These are phyloP conservation scores for Dissophora globulifera DNA, from an alignment of 192 early-diverging fungal genomes.

Conservation along the genomic window DNA sequence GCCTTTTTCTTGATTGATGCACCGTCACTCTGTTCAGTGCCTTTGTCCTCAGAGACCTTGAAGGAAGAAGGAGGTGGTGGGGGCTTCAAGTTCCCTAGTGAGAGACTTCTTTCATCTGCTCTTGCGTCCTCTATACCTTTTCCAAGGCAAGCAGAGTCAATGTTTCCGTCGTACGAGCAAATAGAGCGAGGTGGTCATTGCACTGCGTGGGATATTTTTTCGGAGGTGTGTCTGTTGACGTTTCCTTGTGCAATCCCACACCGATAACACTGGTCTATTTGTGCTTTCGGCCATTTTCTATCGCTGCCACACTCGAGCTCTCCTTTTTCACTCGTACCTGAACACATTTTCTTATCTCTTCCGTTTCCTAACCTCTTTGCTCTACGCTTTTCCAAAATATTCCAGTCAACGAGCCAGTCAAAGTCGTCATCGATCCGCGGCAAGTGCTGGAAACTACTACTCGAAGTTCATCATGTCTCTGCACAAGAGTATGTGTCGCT, in stretches of 20 bases:
- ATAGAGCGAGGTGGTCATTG: conserved; percentile 4
- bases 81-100: neutral
- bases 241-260: too few relatives aligned
- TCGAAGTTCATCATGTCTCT: conserved; percentile 77
- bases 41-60: neutral
- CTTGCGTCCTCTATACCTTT: neutral
- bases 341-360: too few relatives aligned
- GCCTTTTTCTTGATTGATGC: neutral
- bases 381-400: too few relatives aligned
- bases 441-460: conserved; percentile 78
- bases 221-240: too few relatives aligned
- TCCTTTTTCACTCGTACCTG: too few relatives aligned
- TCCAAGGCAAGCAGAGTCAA: neutral
- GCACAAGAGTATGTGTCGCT: conserved; percentile 78
- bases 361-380: too few relatives aligned
- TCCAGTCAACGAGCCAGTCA: neutral
- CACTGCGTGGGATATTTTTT: conserved; percentile 29
- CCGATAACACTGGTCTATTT: too few relatives aligned
- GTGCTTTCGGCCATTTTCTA: too few relatives aligned
- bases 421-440: conserved; percentile 56
- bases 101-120: neutral
- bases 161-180: conserved; percentile 20
- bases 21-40: neutral
- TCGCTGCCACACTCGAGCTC: too few relatives aligned
- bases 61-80: neutral